phyloP scores from a whole-genome alignment of 2,329 filamentous ascomycete species.

The Aspergillus versicolor region DNA sequence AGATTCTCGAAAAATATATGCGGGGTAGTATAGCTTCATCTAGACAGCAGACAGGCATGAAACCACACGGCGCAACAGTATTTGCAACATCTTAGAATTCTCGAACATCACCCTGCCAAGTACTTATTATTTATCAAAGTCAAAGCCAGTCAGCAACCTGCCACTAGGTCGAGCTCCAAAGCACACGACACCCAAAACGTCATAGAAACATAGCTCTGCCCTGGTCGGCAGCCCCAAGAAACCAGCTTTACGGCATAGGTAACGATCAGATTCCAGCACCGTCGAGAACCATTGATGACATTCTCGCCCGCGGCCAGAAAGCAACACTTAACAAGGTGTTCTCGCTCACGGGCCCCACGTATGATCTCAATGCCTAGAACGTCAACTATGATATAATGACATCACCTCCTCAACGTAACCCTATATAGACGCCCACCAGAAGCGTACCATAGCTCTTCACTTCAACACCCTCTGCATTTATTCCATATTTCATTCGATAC shows the following conservation, averaged over 20 bases:
- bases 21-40: neutral
- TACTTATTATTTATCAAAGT: neutral
- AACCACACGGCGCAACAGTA: neutral
- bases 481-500: neutral
- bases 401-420: neutral
- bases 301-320: neutral
- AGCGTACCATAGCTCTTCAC: neutral
- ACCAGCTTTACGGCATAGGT: neutral
- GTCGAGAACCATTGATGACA: neutral
- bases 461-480: neutral
- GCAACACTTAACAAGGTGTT: neutral
- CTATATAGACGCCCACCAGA: neutral
- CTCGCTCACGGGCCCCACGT: slow-evolving; percentile 7
- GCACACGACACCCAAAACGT: neutral
- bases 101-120: neutral
- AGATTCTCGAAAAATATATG: neutral
- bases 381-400: slow-evolving; percentile 10
- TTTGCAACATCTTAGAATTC: neutral
- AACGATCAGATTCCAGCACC: neutral
- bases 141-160: neutral
- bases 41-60: neutral
- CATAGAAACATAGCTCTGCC: neutral
- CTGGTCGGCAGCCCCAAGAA: neutral
- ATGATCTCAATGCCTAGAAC: slow-evolving; percentile 21
- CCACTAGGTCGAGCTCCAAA: neutral